phyloP scores from a whole-genome alignment of 345 rosid genomes.

The Erodium maritimum region DNA sequence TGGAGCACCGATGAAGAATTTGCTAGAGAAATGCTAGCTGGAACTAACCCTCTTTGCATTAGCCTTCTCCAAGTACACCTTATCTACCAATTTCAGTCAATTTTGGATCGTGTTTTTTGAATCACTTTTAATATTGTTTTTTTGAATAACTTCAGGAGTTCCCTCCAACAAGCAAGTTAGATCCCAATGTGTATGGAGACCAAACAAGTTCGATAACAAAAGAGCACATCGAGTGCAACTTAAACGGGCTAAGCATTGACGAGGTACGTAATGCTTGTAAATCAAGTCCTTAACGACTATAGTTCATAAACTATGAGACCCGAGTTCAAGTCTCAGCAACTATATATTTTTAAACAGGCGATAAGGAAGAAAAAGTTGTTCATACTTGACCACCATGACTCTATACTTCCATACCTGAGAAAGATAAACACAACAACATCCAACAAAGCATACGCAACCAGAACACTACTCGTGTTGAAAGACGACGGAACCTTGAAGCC shows the following conservation, averaged over 20 bases:
- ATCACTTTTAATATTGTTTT: no score
- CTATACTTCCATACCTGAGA: conserved; percentile 12
- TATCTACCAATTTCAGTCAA: no score
- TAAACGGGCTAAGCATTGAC: no score
- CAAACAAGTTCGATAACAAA: conserved; percentile 16
- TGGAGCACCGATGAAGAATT: conserved; percentile 62
- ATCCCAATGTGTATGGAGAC: conserved; percentile 9
- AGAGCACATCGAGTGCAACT: conserved; percentile 8
- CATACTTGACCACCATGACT: conserved; percentile 22
- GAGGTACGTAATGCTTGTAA: no score
- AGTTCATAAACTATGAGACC: no score
- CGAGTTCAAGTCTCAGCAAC: no score
- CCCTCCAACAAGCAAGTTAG: conserved; percentile 18
- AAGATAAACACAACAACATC: conserved; percentile 9
- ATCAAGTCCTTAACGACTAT: no score
- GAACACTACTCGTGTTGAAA: conserved; percentile 17
- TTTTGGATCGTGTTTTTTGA: no score
- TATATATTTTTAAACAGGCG: conserved; percentile 8
- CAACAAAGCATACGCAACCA: conserved; percentile 11
- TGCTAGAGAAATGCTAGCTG: conserved; percentile 26
- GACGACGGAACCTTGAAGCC: conserved; percentile 14
- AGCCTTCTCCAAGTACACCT: no score
- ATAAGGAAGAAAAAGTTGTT: conserved; percentile 11
- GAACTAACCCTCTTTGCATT: no score
- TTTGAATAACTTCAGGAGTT: conserved; percentile 9